Conservation (phyloP, 2,329 filamentous ascomycete genomes). For the Ceratocystis papillata region DNA sequence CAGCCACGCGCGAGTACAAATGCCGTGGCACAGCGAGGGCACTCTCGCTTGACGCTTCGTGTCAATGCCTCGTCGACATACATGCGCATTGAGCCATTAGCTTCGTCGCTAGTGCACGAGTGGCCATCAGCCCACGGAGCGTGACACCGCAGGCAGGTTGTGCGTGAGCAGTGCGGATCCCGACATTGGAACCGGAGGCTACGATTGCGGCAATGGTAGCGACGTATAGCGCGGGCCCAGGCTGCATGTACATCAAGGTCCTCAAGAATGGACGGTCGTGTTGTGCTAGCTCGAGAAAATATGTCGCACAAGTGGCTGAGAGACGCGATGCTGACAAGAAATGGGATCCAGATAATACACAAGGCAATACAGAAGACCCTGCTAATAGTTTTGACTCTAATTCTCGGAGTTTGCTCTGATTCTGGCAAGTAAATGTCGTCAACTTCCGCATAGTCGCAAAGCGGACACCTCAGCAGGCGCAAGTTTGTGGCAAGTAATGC, state of each 20-base stretch:
- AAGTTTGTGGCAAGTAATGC: constrained; percentile 61
- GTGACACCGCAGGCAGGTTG: constrained; percentile 70
- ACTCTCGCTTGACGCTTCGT: constrained; percentile 86
- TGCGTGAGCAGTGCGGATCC: constrained; percentile 53
- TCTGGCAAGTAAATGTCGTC: constrained; percentile 56
- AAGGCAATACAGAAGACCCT: neutral
- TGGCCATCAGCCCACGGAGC: constrained; percentile 84
- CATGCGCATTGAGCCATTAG: constrained; percentile 60
- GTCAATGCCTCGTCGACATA: constrained; percentile 85
- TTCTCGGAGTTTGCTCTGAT: neutral
- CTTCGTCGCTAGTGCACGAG: constrained; percentile 75
- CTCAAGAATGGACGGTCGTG: neutral
- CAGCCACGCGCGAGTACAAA: constrained; percentile 92
- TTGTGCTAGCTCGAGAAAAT: neutral
- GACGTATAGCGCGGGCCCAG: constrained; percentile 50
- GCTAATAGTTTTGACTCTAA: neutral
- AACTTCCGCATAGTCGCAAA: constrained; percentile 82
- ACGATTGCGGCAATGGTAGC: constrained; percentile 58
- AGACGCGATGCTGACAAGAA: neutral
- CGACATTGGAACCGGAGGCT: constrained; percentile 70
- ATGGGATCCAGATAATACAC: neutral
- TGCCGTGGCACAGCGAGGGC: constrained; percentile 77
- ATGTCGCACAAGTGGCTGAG: neutral
- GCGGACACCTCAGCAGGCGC: constrained; percentile 73
- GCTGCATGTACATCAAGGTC: constrained; percentile 32